Percentiles rank a stretch among this genome's conserved stretches.
Conservation (phyloP, 208 protist species). For the Balamuthia mandrillaris region DNA sequence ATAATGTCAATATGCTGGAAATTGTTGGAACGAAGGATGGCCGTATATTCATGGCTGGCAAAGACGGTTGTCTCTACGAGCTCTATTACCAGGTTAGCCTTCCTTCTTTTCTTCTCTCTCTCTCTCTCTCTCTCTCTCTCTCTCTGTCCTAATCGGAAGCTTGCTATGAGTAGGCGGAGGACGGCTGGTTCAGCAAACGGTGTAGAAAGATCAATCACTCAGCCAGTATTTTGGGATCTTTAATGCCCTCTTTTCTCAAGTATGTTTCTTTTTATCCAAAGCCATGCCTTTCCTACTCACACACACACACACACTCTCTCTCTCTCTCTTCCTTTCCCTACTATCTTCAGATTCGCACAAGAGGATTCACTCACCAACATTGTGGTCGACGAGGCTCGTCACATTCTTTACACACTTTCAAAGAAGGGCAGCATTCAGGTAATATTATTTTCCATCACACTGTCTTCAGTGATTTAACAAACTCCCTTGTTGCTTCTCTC, state of each 20-base stretch:
- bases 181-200: conserved; percentile 43
- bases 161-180: background rate
- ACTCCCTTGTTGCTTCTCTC: background rate
- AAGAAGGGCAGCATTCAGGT: background rate
- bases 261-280: background rate
- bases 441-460: background rate
- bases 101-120: background rate
- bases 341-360: background rate
- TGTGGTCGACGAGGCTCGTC: conserved; percentile 41
- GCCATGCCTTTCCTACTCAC: background rate
- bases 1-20: conserved; percentile 59
- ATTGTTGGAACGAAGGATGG: conserved; percentile 61
- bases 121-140: too few relatives aligned
- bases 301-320: background rate
- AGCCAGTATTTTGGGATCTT: background rate
- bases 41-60: conserved; percentile 62
- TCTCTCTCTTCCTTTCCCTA: background rate
- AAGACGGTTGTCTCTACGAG: conserved; percentile 64
- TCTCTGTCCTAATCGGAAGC: too few relatives aligned
- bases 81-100: conserved; percentile 52
- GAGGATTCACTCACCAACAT: background rate
- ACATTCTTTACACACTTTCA: conserved; percentile 49
- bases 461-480: background rate
- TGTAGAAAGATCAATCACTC: conserved; percentile 34
- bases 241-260: background rate